Percentiles rank a stretch among this genome's conserved stretches.
These are phyloP conservation scores for Xylariaceae sp. DNA, from an alignment of 2,329 filamentous ascomycete genomes.

Conservation along the genomic window DNA sequence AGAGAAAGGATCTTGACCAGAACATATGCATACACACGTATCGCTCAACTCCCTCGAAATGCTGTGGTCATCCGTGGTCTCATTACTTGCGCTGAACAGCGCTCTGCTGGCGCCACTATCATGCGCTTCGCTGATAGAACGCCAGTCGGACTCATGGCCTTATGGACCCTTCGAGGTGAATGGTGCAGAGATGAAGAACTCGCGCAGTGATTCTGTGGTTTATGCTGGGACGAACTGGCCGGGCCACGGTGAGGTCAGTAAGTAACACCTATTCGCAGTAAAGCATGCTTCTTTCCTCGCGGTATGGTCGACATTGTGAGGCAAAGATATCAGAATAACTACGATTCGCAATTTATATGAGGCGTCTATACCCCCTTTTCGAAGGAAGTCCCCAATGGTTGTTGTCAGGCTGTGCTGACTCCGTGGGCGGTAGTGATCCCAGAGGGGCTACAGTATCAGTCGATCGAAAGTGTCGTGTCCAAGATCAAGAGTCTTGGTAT, in stretches of 20 bases:
- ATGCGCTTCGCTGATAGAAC: conserved; percentile 22
- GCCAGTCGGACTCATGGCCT: conserved; percentile 24
- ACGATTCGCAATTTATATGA: no score
- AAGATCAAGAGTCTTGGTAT: conserved; percentile 56
- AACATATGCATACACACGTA: neutral
- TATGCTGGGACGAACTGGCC: conserved; percentile 59
- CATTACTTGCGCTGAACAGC: conserved; percentile 25
- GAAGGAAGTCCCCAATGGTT: neutral
- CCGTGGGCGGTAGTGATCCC: conserved; percentile 43
- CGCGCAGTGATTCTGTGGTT: conserved; percentile 39
- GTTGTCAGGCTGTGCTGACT: neutral
- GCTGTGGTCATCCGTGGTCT: conserved; percentile 20
- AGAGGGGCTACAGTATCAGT: conserved; percentile 58
- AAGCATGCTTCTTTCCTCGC: neutral
- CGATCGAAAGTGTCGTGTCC: conserved; percentile 48
- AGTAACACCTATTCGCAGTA: conserved; percentile 1
- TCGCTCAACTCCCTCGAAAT: conserved; percentile 11
- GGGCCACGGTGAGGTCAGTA: conserved; percentile 51
- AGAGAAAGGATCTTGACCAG: no score
- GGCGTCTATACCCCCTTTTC: neutral
- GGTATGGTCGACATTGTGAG: neutral
- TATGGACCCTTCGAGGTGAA: conserved; percentile 35
- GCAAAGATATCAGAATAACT: neutral
- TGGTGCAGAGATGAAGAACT: conserved; percentile 41
- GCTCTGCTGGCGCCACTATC: conserved; percentile 16